Conservation (phyloP, 139 green algal genomes). For the Coelastrella sp. region DNA sequence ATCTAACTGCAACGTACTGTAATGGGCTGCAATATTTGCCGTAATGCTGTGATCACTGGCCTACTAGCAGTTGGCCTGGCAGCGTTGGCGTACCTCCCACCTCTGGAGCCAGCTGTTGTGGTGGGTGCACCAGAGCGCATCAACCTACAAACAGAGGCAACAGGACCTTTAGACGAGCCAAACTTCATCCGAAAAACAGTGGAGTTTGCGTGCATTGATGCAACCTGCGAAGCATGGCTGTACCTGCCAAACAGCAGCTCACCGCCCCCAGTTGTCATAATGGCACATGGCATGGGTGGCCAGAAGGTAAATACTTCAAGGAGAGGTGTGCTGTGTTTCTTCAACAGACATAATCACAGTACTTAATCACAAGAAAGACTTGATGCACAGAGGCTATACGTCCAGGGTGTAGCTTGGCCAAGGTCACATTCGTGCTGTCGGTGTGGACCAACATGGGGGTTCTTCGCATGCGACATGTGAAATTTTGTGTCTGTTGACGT, state of each 20-base stretch:
- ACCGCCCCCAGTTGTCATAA: conserved; percentile 53
- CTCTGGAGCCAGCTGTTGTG: conserved; percentile 7
- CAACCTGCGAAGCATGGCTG: conserved; percentile 59
- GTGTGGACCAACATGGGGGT: too few species aligned
- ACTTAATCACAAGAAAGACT: too few species aligned
- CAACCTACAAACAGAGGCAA: conserved; percentile 28
- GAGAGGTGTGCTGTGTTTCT: too few species aligned
- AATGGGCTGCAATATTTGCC: neutral
- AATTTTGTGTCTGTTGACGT: too few species aligned
- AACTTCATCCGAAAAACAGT: neutral
- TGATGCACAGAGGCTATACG: too few species aligned
- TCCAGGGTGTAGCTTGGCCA: too few species aligned
- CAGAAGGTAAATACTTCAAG: conserved; percentile 15
- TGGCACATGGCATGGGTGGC: conserved; percentile 61
- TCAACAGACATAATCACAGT: too few species aligned
- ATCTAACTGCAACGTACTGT: too few species aligned
- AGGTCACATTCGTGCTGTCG: too few species aligned
- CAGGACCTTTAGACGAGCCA: neutral
- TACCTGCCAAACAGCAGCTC: conserved; percentile 52
- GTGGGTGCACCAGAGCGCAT: neutral
- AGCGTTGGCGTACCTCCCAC: conserved; percentile 19
- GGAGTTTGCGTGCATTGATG: conserved; percentile 20
- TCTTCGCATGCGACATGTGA: too few species aligned
- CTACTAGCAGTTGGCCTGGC: conserved; percentile 1
- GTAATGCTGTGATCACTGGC: neutral